Evolutionary conservation across 1,284 basidiomycete genomes (phyloP), one percentile per base, ranked within the genome.

Genomic region (Ustilago hordei): DNA sequence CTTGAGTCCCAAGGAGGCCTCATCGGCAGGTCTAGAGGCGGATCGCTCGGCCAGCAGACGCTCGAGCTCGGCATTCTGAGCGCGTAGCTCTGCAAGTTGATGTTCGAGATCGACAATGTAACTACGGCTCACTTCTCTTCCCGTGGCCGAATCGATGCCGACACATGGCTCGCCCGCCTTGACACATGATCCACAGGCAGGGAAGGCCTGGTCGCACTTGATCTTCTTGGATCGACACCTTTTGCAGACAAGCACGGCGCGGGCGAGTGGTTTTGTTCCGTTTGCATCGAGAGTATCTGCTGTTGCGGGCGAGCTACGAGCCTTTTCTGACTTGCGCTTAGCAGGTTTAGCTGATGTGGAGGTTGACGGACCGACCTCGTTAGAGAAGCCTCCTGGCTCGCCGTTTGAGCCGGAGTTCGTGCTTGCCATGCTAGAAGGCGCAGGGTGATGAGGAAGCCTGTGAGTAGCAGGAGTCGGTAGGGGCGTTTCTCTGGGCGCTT

Each of bases 201-300:
- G 75, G 35, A 78, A 78, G 17, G 67, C 75, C 36, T 74, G 75
- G 48, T 78, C 75, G 38, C 75, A 78, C 39, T 78, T 78, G 71
- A 75, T 78, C 68, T 78, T 78, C 36, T 78, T 78, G 52, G 75
- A 74, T 3, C 75, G 67, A 43, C 75, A 78, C 34, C 75, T 56
- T 45, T 74, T 74, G 64, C 75, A 78, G 41, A 78, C 75, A 8
- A 78, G 63, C 15, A 78, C 71, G 4, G 75, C 71, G 6, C 75
- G 58, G 9, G 71, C 71, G 8, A 78, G 68, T 17, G 75, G 75
- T 52, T 75, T 78, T 19, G 38, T 35, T 19, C 70, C 75, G 17
- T 60, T 69, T 13, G 52, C 5, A 43, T 68, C 60, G 35, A 35
- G 3, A 31, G 52, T 31, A 35, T 69, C 60, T 8, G 47, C n/a